Conservation (phyloP, 352 stramenopile species). For the Phytopythium kandeliae region DNA sequence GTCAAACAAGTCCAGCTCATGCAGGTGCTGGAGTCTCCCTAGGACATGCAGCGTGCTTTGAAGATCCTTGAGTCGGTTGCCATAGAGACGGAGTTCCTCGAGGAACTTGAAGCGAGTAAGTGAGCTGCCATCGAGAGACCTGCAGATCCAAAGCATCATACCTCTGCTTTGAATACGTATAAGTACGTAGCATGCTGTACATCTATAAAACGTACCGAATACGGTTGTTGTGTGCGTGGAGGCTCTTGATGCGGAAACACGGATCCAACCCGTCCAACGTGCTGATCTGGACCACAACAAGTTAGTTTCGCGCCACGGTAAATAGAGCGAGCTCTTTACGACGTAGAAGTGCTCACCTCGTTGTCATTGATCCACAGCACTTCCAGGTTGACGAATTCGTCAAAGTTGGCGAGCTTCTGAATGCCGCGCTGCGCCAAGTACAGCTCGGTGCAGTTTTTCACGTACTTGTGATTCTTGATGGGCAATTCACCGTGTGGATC, state of each 20-base stretch:
- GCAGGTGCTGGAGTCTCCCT: constrained; percentile 49
- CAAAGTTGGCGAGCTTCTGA: constrained; percentile 75
- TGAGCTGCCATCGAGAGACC: constrained; percentile 38
- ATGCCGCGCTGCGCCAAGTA: constrained; percentile 77
- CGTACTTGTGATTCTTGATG: constrained; percentile 88
- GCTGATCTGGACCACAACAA: constrained; percentile 27
- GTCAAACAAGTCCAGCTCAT: constrained; percentile 75
- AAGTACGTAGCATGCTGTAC: no score
- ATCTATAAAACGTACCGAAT: constrained; percentile 43
- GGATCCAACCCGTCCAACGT: constrained; percentile 60
- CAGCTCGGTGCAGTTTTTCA: constrained; percentile 87
- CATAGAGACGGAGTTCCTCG: constrained; percentile 65
- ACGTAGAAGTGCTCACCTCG: constrained; percentile 20
- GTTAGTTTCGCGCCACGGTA: background rate
- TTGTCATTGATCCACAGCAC: constrained; percentile 90
- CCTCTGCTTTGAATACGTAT: background rate
- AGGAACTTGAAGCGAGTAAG: constrained; percentile 74
- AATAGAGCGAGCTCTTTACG: background rate
- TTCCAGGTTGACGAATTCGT: constrained; percentile 86
- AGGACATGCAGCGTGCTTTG: constrained; percentile 42
- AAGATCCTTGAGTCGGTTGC: constrained; percentile 81
- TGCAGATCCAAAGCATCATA: constrained; percentile 8
- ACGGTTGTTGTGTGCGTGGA: constrained; percentile 87
- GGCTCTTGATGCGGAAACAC: constrained; percentile 86
- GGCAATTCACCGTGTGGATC: constrained; percentile 77